These are phyloP conservation scores for Suillus paluster DNA, from an alignment of 768 basidiomycete species.

Conservation along the genomic window DNA sequence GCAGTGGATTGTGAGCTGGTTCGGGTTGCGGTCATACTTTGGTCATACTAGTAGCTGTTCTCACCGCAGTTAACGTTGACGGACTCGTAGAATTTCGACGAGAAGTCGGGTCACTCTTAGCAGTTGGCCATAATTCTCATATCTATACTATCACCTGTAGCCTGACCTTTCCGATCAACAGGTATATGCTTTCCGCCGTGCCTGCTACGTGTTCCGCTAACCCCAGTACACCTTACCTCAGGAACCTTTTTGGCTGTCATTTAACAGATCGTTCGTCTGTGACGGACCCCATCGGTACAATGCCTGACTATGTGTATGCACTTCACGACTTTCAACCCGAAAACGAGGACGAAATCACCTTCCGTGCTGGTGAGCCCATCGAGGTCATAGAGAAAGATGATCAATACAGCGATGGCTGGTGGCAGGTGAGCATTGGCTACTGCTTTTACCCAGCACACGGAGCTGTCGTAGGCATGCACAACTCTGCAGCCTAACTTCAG, in stretches of 20 bases:
- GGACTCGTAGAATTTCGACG: background rate
- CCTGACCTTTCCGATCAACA: background rate
- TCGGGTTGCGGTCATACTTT: constrained; percentile 6
- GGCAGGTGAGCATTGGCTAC: constrained; percentile 57
- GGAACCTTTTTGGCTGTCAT: background rate
- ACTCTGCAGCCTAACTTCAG: constrained; percentile 13
- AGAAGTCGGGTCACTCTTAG: background rate
- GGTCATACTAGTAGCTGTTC: background rate
- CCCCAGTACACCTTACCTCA: background rate
- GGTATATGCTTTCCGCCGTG: background rate
- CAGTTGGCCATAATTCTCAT: no score
- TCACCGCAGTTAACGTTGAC: constrained; percentile 22
- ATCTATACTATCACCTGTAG: background rate
- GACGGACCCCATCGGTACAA: constrained; percentile 29
- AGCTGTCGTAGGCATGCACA: background rate
- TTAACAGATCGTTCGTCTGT: background rate
- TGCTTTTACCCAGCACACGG: constrained; percentile 14
- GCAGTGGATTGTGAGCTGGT: background rate
- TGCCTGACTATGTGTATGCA: constrained; percentile 87
- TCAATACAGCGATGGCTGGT: constrained; percentile 94
- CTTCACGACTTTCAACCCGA: constrained; percentile 90
- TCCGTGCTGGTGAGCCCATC: constrained; percentile 84
- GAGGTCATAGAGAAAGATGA: constrained; percentile 95
- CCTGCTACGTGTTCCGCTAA: background rate
- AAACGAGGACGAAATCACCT: constrained; percentile 91